Base-by-base conservation (phyloP, 768 basidiomycete genomes). In the Trametes maxima region DNA sequence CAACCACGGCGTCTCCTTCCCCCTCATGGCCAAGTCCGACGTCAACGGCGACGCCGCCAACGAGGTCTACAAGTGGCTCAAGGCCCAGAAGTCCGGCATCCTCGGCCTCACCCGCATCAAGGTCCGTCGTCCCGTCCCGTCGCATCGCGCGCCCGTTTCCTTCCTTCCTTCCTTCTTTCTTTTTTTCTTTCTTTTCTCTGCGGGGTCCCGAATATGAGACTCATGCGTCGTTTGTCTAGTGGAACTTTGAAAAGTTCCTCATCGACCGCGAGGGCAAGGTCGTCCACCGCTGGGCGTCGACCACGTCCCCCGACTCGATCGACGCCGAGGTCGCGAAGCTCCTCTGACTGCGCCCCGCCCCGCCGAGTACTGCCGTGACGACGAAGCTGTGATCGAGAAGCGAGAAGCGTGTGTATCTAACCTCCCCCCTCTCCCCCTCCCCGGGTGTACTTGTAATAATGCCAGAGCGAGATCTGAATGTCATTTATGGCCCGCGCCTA, bases 241-340 rank as follows among this genome's bases (percentile, higher is more conserved):
- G 92, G 93, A 94, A 94, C 75, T 94, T 94, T 73, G 91, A 92
- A 74, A 92, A 92, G 73, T 95, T 95, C 79, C 77, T 95, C 59
- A 76, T 95, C 45, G 82, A 94, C 73, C 85, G 85, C 74, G 78
- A 92, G 45, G 92, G 92, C 35, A 82, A 85, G 1, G 89, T 92
- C 14, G 84, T 89, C 22, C 76, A 87, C 66, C 84, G 83, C 57
- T 93, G 90, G 88, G 86, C 87, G 5, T 88, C 88, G 17, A 90
- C 87, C 14, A 92, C 89, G 2, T 80, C 86, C 2, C 89, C 90
- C 24, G 77, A 81, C 17, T 77, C 80, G 13, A 84, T 94, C 59
- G 88, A 85, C 47, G 73, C 73, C 43, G 85, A 85, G 57, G 76
- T 94, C 43, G 83, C 82, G 59, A 88, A 87, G 72, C 78, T 89